These are phyloP conservation scores for Umbelopsis vinacea DNA, from an alignment of 192 early-diverging fungal genomes.

Conservation along the genomic window DNA sequence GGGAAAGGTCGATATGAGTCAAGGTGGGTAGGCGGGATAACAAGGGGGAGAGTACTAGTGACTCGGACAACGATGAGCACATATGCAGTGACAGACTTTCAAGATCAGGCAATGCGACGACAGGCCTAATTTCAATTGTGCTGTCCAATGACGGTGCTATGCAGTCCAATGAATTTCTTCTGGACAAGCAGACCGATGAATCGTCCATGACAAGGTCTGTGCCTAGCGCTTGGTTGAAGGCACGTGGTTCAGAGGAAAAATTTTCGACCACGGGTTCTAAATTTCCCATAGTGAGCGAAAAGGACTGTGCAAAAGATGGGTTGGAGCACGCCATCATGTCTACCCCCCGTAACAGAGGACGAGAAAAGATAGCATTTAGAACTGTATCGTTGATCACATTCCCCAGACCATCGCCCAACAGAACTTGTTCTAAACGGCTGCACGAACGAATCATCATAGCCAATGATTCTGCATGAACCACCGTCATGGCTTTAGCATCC, in stretches of 20 bases:
- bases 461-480: conserved; percentile 15
- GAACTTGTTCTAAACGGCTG: conserved; percentile 19
- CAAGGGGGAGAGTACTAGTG: neutral
- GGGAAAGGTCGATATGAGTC: neutral
- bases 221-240: neutral
- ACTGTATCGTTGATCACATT: conserved; percentile 9
- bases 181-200: neutral
- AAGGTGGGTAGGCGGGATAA: neutral
- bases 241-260: conserved; percentile 2
- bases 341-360: neutral
- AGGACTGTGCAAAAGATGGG: conserved; percentile 1
- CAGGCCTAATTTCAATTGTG: neutral
- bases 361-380: neutral
- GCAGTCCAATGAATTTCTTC: neutral
- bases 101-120: neutral
- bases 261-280: neutral
- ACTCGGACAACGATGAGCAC: conserved; percentile 8
- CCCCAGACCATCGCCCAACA: conserved; percentile 25
- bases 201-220: conserved; percentile 4
- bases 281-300: conserved; percentile 10
- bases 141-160: neutral
- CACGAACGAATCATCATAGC: conserved; percentile 21
- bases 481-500: conserved; percentile 23
- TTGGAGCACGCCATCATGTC: conserved; percentile 15
- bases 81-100: neutral